Percentiles rank a stretch among this genome's conserved stretches.
phyloP scores from a whole-genome alignment of 1,284 basidiomycete genomes.

The Ceratobasidium sp. region DNA sequence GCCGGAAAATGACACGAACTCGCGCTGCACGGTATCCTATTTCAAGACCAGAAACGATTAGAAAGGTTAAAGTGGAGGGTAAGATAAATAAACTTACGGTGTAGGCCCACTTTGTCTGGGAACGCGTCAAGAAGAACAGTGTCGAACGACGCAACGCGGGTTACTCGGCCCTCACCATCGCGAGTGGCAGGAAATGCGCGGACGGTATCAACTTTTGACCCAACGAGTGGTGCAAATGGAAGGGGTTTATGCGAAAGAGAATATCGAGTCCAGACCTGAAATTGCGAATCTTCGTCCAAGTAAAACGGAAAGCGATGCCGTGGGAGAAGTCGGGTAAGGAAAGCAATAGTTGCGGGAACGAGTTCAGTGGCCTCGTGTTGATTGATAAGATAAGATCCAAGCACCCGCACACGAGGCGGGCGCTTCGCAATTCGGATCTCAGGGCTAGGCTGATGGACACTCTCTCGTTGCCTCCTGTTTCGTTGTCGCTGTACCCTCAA shows the following conservation, averaged over 20 bases:
- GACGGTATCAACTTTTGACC: neutral
- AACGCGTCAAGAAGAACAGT: neutral
- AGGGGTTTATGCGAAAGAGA: neutral
- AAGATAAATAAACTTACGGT: neutral
- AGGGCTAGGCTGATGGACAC: neutral
- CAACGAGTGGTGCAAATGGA: neutral
- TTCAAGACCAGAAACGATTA: neutral
- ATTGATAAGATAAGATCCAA: neutral
- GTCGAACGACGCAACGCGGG: neutral
- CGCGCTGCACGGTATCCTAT: constrained; percentile 14
- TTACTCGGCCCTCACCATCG: neutral
- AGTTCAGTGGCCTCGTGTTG: neutral
- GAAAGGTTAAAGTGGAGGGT: neutral
- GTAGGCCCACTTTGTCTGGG: neutral
- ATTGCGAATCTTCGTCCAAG: neutral
- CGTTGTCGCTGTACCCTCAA: too few relatives aligned
- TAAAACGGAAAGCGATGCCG: neutral
- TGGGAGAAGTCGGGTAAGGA: neutral
- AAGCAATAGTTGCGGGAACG: neutral
- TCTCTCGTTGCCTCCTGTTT: too few relatives aligned
- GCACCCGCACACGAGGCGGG: neutral
- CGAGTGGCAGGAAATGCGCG: neutral
- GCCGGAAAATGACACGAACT: constrained; percentile 12
- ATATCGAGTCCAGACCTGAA: neutral
- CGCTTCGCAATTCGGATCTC: neutral